Evolutionary conservation across 1,284 basidiomycete species (phyloP), one percentile per base, ranked within the genome.

Genomic region (Polyporus tsugae): DNA sequence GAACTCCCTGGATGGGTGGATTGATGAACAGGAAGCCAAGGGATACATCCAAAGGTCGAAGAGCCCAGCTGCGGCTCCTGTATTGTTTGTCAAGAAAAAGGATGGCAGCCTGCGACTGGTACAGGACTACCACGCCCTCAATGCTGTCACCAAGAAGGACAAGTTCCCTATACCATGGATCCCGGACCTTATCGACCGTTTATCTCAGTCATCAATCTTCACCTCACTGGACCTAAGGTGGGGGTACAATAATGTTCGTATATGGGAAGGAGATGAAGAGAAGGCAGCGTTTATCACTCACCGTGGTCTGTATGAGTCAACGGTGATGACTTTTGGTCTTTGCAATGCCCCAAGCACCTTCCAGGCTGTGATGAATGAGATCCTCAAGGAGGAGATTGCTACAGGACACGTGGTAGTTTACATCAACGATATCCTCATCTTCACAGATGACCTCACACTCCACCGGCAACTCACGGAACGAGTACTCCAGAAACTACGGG

Each of bases 61-160:
- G 73, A 29, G 41, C 11, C 73, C 75, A 2, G 71, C 74, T 33
- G 78, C 66, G 0, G 68, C 80, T 0, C 78, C 81, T 0, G 72
- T 82, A 55, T 75, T 84, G 13, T 84, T 83, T 65, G 76, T 82
- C 38, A 77, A 78, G 60, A 84, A 84, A 72, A 82, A 82, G 70
- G 81, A 83, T 65, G 78, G 69, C 49, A 52, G 25, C 9, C 22
- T 52, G 13, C 22, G 49, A 25, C 49, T 52, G 1, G 22, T 52
- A 9, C 49, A 52, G 58, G 81, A 84, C 62, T 84, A 75, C 53
- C 66, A 69, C n/a, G 60, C 65, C 25, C 60, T 75, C 15, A 74
- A 75, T 36, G n/a, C 49, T 25, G 49, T 25, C 33, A 83, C 79
- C 0, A 67, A 77, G 13, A 82, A 68, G 63, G 64, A 68, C 58